phyloP scores from a whole-genome alignment of 768 basidiomycete genomes.

The Xerocomellus dryophilus region DNA sequence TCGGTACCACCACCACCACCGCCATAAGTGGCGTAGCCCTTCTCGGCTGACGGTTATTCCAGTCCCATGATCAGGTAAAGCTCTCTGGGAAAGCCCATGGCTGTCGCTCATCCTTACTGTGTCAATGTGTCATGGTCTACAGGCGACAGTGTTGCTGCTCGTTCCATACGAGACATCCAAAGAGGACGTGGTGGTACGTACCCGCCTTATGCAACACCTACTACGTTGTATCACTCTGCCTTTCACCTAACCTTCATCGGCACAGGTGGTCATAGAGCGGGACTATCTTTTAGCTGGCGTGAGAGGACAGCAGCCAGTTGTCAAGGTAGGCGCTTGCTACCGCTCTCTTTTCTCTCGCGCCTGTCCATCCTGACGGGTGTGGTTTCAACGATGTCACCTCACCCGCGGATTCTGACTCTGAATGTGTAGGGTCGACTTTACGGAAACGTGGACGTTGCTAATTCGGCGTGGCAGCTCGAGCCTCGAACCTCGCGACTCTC shows the following conservation, averaged over 20 bases:
- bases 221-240: not conserved
- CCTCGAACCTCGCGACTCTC: slow-evolving; percentile 52
- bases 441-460: slow-evolving; percentile 59
- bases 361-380: not conserved
- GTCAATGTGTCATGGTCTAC: slow-evolving; percentile 6
- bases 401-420: not conserved
- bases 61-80: slow-evolving; percentile 84
- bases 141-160: slow-evolving; percentile 76
- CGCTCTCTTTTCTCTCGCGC: slow-evolving; percentile 2
- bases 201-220: not conserved
- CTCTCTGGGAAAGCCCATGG: slow-evolving; percentile 11
- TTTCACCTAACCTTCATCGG: not conserved
- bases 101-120: slow-evolving; percentile 18
- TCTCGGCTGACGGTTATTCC: slow-evolving; percentile 15
- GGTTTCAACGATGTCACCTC: not conserved
- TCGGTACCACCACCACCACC: slow-evolving; percentile 33
- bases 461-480: slow-evolving; percentile 79
- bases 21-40: slow-evolving; percentile 12
- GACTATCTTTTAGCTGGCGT: slow-evolving; percentile 73
- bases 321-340: slow-evolving; percentile 54
- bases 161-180: slow-evolving; percentile 69
- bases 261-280: slow-evolving; percentile 69
- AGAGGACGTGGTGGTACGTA: slow-evolving; percentile 65
- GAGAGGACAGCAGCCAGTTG: slow-evolving; percentile 61
- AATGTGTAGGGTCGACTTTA: slow-evolving; percentile 65